These are phyloP conservation scores for Starmera pachycereana DNA, from an alignment of 805 yeast genomes.

Conservation along the genomic window DNA sequence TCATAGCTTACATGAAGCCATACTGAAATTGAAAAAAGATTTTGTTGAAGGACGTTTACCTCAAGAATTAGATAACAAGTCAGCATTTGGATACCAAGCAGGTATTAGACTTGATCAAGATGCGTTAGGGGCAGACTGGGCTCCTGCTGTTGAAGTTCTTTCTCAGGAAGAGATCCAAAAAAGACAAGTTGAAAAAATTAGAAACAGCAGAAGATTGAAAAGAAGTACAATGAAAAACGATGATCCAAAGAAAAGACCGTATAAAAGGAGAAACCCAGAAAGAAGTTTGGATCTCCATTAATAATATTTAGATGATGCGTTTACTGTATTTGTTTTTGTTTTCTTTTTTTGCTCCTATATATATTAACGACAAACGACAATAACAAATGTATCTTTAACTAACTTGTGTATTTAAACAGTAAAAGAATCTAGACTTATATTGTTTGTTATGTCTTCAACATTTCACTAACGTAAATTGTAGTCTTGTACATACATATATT, in stretches of 20 bases:
- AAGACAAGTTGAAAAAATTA: constrained; percentile 89
- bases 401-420: no score
- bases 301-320: no score
- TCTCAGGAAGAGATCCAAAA: constrained; percentile 91
- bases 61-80: constrained; percentile 41
- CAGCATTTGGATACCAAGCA: constrained; percentile 51
- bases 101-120: constrained; percentile 69
- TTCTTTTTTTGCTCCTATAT: no score
- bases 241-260: constrained; percentile 30
- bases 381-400: no score
- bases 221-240: constrained; percentile 78
- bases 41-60: constrained; percentile 59
- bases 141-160: constrained; percentile 76
- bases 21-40: constrained; percentile 70
- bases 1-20: constrained; percentile 73
- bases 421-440: no score
- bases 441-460: no score
- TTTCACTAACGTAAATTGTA: no score
- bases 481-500: no score
- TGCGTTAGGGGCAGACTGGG: constrained; percentile 73
- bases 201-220: constrained; percentile 84
- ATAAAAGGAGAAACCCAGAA: constrained; percentile 28
- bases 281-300: no score
- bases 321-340: no score
- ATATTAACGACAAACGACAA: no score